Evolutionary conservation across 2,329 filamentous ascomycete genomes (phyloP), one percentile per base, ranked within the genome.

Genomic region (Colletotrichum agaves): DNA sequence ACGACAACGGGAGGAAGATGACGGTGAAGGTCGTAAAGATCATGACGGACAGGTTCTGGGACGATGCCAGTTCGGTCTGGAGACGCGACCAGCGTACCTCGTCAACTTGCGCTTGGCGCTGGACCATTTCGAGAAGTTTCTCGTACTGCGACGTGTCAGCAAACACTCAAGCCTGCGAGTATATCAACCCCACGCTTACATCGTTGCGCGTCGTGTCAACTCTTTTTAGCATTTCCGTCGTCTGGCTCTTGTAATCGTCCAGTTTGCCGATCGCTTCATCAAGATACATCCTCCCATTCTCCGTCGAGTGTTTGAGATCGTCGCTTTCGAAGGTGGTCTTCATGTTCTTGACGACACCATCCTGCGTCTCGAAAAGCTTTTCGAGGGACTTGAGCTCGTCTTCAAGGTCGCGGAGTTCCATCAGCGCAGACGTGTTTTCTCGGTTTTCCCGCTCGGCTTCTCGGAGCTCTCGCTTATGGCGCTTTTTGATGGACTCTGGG

Each of bases 31-130:
- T 88, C 8, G 88, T 90, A 75, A 91, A 90, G 69, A 90, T 88
- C 85, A 90, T 88, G 64, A 90, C 84, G 15, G 87, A 87, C 23
- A 87, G 81, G 62, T 87, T 88, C 75, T 90, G 88, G 8, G 85
- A 84, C 65, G 85, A 87, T 0, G 88, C 88, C 0, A 90, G 83
- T 70, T 90, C 87, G 1, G 88, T 87, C 71, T 90, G 87, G 62
- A 89, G 79, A 2, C 89, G 81, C 23, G 87, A 88, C 75, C 89
- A 84, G 23, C 87, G 85, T 8, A 89, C 87, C 74, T 91, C 88
- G 72, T 90, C 88, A 2, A 91, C 87, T 72, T 90, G 88, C 0
- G 88, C 88, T 72, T 90, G 88, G 15, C 88, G 87, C 73, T 90
- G 88, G 44, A 89, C 88, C 82, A 91, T 88, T 74, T 90, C 87